These are phyloP conservation scores for Aspergillus awamori DNA, from an alignment of 2,329 filamentous ascomycete species.

Conservation along the genomic window DNA sequence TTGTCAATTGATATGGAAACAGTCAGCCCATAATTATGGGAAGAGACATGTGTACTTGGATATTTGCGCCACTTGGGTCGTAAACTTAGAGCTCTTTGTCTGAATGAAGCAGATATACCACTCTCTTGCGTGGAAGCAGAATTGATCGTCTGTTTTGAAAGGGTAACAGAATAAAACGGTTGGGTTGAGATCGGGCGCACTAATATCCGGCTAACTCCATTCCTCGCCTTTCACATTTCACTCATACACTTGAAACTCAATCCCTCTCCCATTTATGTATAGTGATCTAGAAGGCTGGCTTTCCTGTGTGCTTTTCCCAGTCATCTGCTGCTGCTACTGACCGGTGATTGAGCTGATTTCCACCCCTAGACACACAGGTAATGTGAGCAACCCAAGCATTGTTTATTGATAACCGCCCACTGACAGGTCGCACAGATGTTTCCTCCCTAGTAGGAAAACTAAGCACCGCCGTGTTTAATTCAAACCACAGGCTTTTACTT, in stretches of 20 bases:
- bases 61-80: neutral
- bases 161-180: neutral
- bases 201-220: conserved; percentile 9
- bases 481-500: neutral
- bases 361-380: neutral
- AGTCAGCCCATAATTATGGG: neutral
- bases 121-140: neutral
- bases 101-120: neutral
- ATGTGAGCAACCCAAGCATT: neutral
- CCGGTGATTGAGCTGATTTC: neutral
- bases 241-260: neutral
- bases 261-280: neutral
- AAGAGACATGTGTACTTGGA: neutral
- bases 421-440: neutral
- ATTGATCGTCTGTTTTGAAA: neutral
- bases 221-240: neutral
- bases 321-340: neutral
- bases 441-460: neutral
- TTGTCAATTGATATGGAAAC: neutral
- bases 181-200: conserved; percentile 3
- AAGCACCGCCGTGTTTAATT: neutral
- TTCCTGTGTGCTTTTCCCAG: neutral
- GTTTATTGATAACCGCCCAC: neutral
- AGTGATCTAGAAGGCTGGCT: neutral
- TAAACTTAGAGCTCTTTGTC: neutral